Percentiles rank a stretch among this genome's conserved stretches.
These are phyloP conservation scores for Sphaerulina musiva DNA, from an alignment of 2,329 filamentous ascomycete genomes.

Conservation along the genomic window DNA sequence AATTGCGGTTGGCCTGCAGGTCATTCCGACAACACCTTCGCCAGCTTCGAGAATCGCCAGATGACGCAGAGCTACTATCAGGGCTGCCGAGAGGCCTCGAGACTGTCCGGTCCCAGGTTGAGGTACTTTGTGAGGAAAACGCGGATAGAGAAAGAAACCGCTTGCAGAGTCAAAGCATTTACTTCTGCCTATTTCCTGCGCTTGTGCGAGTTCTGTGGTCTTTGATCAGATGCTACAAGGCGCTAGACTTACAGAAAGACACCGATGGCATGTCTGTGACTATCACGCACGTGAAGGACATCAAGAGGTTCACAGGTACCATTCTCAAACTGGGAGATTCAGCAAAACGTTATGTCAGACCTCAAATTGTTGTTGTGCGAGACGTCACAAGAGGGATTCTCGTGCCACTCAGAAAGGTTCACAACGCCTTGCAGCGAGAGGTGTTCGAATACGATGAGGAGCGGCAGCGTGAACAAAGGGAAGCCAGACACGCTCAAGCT, in stretches of 20 bases:
- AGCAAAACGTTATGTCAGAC: constrained; percentile 16
- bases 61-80: not conserved
- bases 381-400: constrained; percentile 18
- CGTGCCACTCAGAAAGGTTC: constrained; percentile 15
- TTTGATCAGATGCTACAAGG: constrained; percentile 17
- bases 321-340: constrained; percentile 18
- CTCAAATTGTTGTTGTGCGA: constrained; percentile 17
- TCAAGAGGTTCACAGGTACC: constrained; percentile 16
- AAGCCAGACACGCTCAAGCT: not conserved
- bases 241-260: constrained; percentile 9
- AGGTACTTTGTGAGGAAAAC: constrained; percentile 12
- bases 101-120: constrained; percentile 5
- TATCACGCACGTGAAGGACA: constrained; percentile 14
- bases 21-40: not conserved
- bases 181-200: constrained; percentile 25
- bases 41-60: not conserved
- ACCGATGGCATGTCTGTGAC: constrained; percentile 9
- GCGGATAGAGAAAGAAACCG: constrained; percentile 6
- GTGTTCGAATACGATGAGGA: not conserved
- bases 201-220: constrained; percentile 21
- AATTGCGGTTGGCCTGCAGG: not conserved
- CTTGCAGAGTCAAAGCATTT: constrained; percentile 23
- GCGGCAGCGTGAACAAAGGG: not conserved
- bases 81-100: constrained; percentile 11
- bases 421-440: constrained; percentile 11